These are phyloP conservation scores for Xylariales sp. DNA, from an alignment of 2,329 filamentous ascomycete genomes.

Conservation along the genomic window DNA sequence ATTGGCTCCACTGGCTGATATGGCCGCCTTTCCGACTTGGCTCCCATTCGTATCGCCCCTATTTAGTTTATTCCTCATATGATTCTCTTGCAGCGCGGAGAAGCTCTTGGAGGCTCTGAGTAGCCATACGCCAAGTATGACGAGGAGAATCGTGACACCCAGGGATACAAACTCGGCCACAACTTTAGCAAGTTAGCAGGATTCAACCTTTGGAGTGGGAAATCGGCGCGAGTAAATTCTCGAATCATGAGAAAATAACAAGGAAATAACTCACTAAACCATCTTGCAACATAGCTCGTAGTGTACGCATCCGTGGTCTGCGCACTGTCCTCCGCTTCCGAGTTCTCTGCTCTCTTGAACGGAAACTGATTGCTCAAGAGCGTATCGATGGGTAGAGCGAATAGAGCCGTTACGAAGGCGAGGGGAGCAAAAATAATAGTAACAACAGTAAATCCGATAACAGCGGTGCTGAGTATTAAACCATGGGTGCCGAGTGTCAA, in stretches of 20 bases:
- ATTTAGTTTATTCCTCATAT: too few species aligned
- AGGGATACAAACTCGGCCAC: slow-evolving; percentile 7
- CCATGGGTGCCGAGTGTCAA: slow-evolving; percentile 10
- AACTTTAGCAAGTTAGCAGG: background rate
- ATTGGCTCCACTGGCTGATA: too few species aligned
- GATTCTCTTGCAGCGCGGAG: too few species aligned
- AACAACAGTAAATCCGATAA: slow-evolving; percentile 34
- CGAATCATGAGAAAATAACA: background rate
- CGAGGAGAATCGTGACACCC: slow-evolving; percentile 11
- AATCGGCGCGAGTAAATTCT: too few species aligned
- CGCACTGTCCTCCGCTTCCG: background rate
- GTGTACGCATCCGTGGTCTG: slow-evolving; percentile 8
- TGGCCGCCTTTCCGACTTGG: too few species aligned
- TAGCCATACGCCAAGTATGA: slow-evolving; percentile 19
- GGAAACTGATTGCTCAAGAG: slow-evolving; percentile 17
- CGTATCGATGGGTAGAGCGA: slow-evolving; percentile 28
- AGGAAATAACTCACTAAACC: slow-evolving; percentile 18
- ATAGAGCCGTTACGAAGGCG: slow-evolving; percentile 27
- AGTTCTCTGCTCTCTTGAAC: background rate
- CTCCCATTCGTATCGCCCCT: too few species aligned
- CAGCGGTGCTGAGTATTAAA: slow-evolving; percentile 15
- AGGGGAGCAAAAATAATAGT: slow-evolving; percentile 34
- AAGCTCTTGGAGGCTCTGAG: slow-evolving; percentile 13
- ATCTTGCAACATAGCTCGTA: slow-evolving; percentile 16
- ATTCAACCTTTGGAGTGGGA: too few species aligned